Evolutionary conservation across 1,139 yeast species (phyloP), one percentile per base, ranked within the genome.

Genomic region (Magnusiomyces magnusii): DNA sequence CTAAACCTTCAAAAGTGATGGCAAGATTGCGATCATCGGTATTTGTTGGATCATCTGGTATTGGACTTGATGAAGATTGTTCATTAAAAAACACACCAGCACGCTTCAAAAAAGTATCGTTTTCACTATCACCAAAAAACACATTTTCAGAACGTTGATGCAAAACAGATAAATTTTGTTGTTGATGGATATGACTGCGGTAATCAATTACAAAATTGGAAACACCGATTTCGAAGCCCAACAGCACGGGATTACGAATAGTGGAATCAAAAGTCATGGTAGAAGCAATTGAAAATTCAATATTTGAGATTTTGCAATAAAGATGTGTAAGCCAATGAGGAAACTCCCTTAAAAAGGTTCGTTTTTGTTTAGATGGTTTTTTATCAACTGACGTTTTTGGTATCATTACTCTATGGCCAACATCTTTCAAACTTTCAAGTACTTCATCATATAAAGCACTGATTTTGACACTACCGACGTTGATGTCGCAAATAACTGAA

Each of bases 241-340:
- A 17, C 15, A 52, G 3, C 68, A 67, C 24, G 64, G 62, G 7
- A 61, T 54, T 42, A 59, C 63, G 47, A 57, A 58, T 10, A 61
- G 57, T 36, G 63, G 64, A 15, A 57, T 57, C 10, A 68, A 58
- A 64, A 63, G 66, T 52, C 34, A 15, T 52, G 3, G 49, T 62
- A 47, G 59, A 63, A 7, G 70, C 73, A 3, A 68, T 56, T 1
- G 72, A 66, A 2, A 71, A 58, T n/a, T 69, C 67, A 10, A 71
- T 66, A 54, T 71, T 67, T 3, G 64, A 63, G 49, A 70, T 61
- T 28, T 66, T 67, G 47, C 73, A 59, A 44, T 65, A 64, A 42
- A 71, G 56, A 10, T 63, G 61, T 2, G 67, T 56, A 19, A 74
- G 65, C 74, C 75, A 73, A 0, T 65, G 57, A 0, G 77, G 77